These are phyloP conservation scores for Termitomyces eurrhizus DNA, from an alignment of 768 basidiomycete species.

Conservation along the genomic window DNA sequence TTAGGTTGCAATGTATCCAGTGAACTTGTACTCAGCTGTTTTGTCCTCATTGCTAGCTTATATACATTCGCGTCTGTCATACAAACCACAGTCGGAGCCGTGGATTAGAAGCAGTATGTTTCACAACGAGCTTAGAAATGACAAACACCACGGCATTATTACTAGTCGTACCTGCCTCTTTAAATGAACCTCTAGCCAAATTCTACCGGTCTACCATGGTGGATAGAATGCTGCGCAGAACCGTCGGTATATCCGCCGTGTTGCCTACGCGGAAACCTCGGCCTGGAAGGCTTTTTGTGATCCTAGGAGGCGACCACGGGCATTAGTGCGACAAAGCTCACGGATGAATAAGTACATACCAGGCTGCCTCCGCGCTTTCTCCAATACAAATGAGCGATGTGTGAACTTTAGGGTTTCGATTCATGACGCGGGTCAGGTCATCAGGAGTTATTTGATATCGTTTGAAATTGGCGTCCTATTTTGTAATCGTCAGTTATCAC, in stretches of 20 bases:
- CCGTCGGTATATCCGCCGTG: conserved; percentile 61
- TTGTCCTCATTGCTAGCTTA: not conserved
- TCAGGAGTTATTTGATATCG: conserved; percentile 60
- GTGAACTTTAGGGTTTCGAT: conserved; percentile 57
- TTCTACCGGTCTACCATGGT: conserved; percentile 45
- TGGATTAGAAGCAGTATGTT: not conserved
- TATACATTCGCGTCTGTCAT: not conserved
- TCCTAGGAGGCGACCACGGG: conserved; percentile 32
- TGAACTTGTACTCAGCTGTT: not conserved
- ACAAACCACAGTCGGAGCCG: too few species aligned
- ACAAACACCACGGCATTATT: not conserved
- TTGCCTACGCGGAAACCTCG: conserved; percentile 56
- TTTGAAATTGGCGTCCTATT: conserved; percentile 60
- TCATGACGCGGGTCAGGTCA: conserved; percentile 55
- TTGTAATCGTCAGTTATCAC: not conserved
- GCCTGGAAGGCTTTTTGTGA: conserved; percentile 58
- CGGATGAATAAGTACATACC: conserved; percentile 32
- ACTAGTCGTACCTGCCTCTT: too few species aligned
- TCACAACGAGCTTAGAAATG: not conserved
- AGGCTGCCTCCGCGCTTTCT: conserved; percentile 60
- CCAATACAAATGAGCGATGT: conserved; percentile 68
- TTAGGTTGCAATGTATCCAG: not conserved
- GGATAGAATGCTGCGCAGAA: conserved; percentile 57
- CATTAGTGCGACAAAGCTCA: not conserved
- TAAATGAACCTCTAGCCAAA: not conserved